Base-by-base conservation (phyloP, 345 rosid genomes). In the Jatropha curcas region DNA sequence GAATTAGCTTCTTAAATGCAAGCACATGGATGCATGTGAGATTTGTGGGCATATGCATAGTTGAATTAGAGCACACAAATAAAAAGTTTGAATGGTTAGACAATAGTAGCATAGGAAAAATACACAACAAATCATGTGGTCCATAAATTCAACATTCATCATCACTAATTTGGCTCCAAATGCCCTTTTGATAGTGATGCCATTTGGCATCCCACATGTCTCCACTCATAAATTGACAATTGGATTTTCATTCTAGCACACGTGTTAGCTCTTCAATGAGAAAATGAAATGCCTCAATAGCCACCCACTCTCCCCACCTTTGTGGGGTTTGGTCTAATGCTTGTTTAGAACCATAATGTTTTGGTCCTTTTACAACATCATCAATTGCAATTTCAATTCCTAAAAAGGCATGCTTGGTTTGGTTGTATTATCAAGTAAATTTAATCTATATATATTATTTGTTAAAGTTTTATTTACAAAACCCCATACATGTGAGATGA, bases 1-100 rank as follows among this genome's bases (percentile, higher is more conserved):
- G 51, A 46, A 43, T 2, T 43, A 11, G 51, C 4, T 46, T 11
- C 16, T 12, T 81, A 51, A 82, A 81, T 74, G 74, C 74, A 74
- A 71, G 84, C 84, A 83, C 88, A 85, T 85, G 88, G 84, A 59
- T 55, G 81, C 86, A 82, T 69, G 86, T 78, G 86, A 71, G 63
- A n/a, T 27, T 17, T 30, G 50, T 58, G 63, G 64, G 69, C 17
- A 31, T 37, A n/a, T 48, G 50, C 41, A 19, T 14, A 33, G 45
- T 35, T 58, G 31, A 80, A 69, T 51, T 63, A 39, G 61, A 69
- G 51, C 50, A 19, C 35, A 48, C 30, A 30, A 45, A 43, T 52
- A 76, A 43, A 68, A 55, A 71, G 79, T 59, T 59, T 67, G 39
- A 22, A 37, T 30, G 2, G 41, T 59, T 46, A 66, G 31, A 30